These are phyloP conservation scores for Cladophialophora yegresii DNA, from an alignment of 2,329 filamentous ascomycete genomes.

Conservation along the genomic window DNA sequence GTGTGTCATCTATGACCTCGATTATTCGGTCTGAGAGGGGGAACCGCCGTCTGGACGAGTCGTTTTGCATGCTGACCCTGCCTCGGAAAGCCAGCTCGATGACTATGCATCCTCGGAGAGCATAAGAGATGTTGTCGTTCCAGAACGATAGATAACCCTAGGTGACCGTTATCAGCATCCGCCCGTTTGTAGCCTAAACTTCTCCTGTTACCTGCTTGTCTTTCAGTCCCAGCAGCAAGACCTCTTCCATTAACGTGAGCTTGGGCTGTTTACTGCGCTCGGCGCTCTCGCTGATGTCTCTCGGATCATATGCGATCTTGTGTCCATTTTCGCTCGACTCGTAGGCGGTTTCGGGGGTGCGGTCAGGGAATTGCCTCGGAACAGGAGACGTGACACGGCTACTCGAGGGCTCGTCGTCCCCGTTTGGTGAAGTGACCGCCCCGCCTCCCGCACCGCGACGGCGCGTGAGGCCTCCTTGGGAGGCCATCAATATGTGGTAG, in stretches of 20 bases:
- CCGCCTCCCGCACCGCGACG: conserved; percentile 58
- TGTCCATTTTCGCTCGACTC: conserved; percentile 86
- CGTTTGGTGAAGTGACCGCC: conserved; percentile 49
- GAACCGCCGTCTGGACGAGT: conserved; percentile 86
- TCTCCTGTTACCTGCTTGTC: conserved; percentile 82
- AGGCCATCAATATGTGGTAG: conserved; percentile 54
- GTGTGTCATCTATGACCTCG: conserved; percentile 93
- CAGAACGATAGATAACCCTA: conserved; percentile 98
- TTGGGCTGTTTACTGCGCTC: conserved; percentile 98
- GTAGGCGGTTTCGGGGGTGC: conserved; percentile 76
- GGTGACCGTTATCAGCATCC: conserved; percentile 5
- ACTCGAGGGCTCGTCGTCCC: conserved; percentile 65
- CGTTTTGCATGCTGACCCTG: conserved; percentile 97
- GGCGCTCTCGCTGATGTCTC: conserved; percentile 94
- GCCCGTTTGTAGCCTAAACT: neutral
- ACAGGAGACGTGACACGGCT: conserved; percentile 68
- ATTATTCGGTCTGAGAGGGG: conserved; percentile 90
- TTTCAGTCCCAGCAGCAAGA: conserved; percentile 90
- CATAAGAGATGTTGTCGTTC: conserved; percentile 99
- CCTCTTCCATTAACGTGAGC: conserved; percentile 97
- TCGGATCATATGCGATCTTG: conserved; percentile 96
- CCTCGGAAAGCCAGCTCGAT: conserved; percentile 95
- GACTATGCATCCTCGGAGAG: conserved; percentile 94
- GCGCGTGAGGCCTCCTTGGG: conserved; percentile 71
- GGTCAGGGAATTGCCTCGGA: conserved; percentile 59